phyloP scores from a whole-genome alignment of 1,139 yeast species.

The Pneumocystis carinii region DNA sequence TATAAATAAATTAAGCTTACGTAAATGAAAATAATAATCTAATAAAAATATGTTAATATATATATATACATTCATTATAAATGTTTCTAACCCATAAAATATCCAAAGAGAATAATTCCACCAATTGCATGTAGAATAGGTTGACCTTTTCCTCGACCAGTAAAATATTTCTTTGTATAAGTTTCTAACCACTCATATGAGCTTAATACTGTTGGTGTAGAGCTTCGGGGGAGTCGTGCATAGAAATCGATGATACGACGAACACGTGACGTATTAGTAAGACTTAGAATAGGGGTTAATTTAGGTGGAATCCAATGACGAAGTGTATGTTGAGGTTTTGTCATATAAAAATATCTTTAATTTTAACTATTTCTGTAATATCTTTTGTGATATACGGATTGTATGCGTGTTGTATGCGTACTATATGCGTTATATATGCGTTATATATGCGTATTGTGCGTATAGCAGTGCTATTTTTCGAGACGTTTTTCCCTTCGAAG shows the following conservation, averaged over 20 bases:
- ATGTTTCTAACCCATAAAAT: background rate
- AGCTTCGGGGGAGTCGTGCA: slow-evolving; percentile 92
- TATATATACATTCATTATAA: background rate
- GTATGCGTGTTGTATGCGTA: no score
- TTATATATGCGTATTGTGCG: no score
- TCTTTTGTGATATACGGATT: no score
- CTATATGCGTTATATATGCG: no score
- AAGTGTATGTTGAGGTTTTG: no score
- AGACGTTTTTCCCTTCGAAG: no score
- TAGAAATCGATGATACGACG: slow-evolving; percentile 88
- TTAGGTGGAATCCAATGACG: slow-evolving; percentile 23
- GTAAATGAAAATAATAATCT: slow-evolving; percentile 28
- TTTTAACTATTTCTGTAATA: no score
- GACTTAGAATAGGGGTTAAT: slow-evolving; percentile 60
- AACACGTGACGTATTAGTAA: slow-evolving; percentile 95
- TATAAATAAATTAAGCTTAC: slow-evolving; percentile 31
- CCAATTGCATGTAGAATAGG: slow-evolving; percentile 31
- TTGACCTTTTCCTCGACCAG: slow-evolving; percentile 54
- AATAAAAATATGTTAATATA: background rate
- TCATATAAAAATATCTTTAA: no score
- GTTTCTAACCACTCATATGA: slow-evolving; percentile 28
- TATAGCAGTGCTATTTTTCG: background rate
- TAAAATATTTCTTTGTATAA: slow-evolving; percentile 54
- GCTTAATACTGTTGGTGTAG: slow-evolving; percentile 21
- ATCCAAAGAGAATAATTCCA: slow-evolving; percentile 1